phyloP scores from a whole-genome alignment of 2,329 filamentous ascomycete species.

The Fusarium sp. region DNA sequence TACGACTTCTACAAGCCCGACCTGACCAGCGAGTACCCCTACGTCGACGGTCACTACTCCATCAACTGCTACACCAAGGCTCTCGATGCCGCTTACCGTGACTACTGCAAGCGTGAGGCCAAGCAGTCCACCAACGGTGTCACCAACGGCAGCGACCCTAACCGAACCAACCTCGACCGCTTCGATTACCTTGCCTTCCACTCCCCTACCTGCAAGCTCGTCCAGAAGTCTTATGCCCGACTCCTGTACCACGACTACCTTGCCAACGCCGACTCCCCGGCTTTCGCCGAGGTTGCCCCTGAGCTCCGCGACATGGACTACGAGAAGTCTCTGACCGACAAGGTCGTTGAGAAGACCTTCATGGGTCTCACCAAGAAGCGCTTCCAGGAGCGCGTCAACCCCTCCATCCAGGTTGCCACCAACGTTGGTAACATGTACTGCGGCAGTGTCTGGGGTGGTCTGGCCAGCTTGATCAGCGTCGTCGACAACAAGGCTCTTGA shows the following conservation, averaged over 20 bases:
- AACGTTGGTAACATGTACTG: constrained; percentile 76
- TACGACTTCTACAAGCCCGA: constrained; percentile 95
- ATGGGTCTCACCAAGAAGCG: constrained; percentile 84
- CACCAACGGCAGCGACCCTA: constrained; percentile 54
- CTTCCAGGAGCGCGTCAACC: constrained; percentile 78
- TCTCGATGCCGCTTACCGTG: constrained; percentile 81
- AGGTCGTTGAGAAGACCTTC: constrained; percentile 85
- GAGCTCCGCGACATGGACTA: constrained; percentile 82
- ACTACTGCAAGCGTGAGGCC: constrained; percentile 77
- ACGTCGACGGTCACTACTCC: constrained; percentile 85
- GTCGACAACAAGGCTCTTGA: constrained; percentile 68
- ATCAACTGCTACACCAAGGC: constrained; percentile 82
- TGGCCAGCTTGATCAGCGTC: constrained; percentile 73
- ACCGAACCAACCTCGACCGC: constrained; percentile 74
- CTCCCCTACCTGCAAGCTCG: constrained; percentile 85
- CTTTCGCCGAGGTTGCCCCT: constrained; percentile 76
- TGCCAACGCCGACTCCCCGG: constrained; percentile 68
- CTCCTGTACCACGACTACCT: constrained; percentile 88
- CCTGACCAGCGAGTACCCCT: constrained; percentile 84
- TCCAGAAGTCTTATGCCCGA: constrained; percentile 83
- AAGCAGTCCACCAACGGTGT: constrained; percentile 62
- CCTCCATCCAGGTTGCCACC: constrained; percentile 77
- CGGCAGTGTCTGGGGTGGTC: constrained; percentile 76
- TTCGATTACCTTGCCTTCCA: constrained; percentile 88
- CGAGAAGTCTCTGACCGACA: constrained; percentile 79